Base-by-base conservation (phyloP, 495 filamentous ascomycete species). In the Hyaloscypha hepaticicola region DNA sequence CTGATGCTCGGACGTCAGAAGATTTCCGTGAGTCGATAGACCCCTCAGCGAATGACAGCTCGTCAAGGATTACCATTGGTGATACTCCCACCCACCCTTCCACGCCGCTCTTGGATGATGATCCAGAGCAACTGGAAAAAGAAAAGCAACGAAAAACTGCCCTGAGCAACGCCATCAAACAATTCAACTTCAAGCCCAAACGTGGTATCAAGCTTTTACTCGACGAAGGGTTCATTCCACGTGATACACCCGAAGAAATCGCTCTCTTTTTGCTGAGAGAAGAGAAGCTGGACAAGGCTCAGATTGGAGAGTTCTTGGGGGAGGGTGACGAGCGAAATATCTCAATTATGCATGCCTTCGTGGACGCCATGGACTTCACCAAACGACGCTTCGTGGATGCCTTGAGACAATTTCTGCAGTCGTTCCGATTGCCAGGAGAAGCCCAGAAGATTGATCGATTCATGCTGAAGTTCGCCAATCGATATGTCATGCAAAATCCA, bases 401-500 rank as follows among this genome's bases (percentile, higher is more conserved):
- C 24, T 79, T 99, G 14, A 86, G 95, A 27, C 85, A 90, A 58
- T 99, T 98, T 72, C 79, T 99, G 16, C 95, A 99, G 76, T 88
- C 91, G 53, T 99, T 99, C 80, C 89, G 95, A 31, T 78, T 99
- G 12, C 95, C 95, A 1, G 95, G 95, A 51, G 95, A 99, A 75
- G 93, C 93, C 1, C 95, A 99, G 74, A 99, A 99, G 79, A 99
- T 99, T 67, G 95, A 99, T 85, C 90, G 95, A 38, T 96, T 97
- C 77, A 98, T 99, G 95, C 81, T 98, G 57, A 99, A 99, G 75
- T 99, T 98, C 77, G 96, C 95, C 48, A 92, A 98, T 71, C 87
- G 93, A 27, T 99, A 99, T 72, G 88, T 93, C 38, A 89, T 87
- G 41, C 93, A 93, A 29, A 99, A 99, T 68, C 95, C 95, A 1